Base-by-base conservation (phyloP, 495 filamentous ascomycete genomes). In the Xylaria flabelliformis region DNA sequence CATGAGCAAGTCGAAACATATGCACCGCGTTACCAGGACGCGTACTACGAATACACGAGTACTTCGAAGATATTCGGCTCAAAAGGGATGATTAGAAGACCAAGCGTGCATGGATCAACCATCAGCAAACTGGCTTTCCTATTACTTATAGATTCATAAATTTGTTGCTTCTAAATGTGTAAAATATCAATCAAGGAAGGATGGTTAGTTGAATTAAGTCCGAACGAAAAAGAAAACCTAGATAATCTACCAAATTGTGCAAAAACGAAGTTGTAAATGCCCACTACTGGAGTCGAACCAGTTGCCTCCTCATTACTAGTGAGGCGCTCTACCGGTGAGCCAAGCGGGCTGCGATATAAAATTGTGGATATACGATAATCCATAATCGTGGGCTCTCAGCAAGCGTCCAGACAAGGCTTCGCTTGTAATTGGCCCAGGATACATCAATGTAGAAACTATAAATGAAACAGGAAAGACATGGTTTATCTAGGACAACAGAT, bases 201-300 rank as follows among this genome's bases (percentile, higher is more conserved):
- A 0, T n/a, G 19, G 19, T 0, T n/a, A 50, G 17, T 1, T 21
- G 5, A 50, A n/a, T n/a, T n/a, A n/a, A 48, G 46, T 48, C 9
- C n/a, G 4, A 48, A 19, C 4, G 26, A 41, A 4, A 34, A 24
- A 66, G 12, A 6, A 12, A 46, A 39, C 1, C 41, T 41, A 67
- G 24, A 36, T 34, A 36, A 41, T 24, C 8, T 51, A 36, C 24
- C 10, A 46, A 12, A 64, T 15, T 50, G 39, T 6, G 17, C 39
- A 36, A 66, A 53, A 39, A 13, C 1, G 53, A 53, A 9, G 5
- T 36, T 4, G 24, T 42, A 24, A 6, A 67, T 71, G 69, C 59
- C 69, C 69, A 71, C 69, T 71, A 71, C 69, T 71, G 59, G 69
- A 71, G 69, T 71, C 69, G 69, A 71, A 71, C 69, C 69, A 71